Evolutionary conservation across 768 basidiomycete species (phyloP), one percentile per base, ranked within the genome.

Genomic region (Hypsizygus marmoreus): DNA sequence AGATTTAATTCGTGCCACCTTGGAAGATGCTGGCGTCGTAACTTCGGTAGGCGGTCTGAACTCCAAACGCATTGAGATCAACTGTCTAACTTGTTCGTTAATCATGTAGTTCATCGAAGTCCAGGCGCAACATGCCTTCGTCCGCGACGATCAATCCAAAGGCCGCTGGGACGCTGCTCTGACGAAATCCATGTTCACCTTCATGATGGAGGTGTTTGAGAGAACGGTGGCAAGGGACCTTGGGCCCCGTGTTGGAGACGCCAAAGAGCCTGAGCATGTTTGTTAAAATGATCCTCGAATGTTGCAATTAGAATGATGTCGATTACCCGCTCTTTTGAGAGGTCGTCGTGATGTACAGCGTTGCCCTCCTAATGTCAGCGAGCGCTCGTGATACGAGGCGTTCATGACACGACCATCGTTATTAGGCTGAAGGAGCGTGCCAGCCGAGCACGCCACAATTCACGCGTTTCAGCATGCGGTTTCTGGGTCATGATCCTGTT

Each of bases 121-220:
- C 11, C 93, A 97, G 64, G 95, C 95, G 0, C 95, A 98, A 58
- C 95, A 97, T 55, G 95, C 95, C 3, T 97, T 97, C 67, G 86
- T 97, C 50, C 84, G 95, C 4, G 94, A 95, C 62, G 91, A 94
- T 57, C 77, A 80, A 6, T 91, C 88, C 23, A 97, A 97, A 64
- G 95, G 92, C 2, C 80, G 95, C 43, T 98, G 93, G 93, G 95
- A 98, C 58, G 92, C 93, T 6, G 94, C 94, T 0, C 70, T 97
- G 40, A 92, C 90, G 0, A 75, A 80, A 39, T 85, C 84, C 16
- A 62, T 93, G 24, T 94, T 94, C 62, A 69, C 70, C 1, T 89
- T 86, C 65, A 88, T 97, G 91, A 75, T 97, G 76, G 95, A 97
- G 61, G 82, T 95, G 8, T 97, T 97, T 54, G 91, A 89, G 51